Base-by-base conservation (phyloP, 768 basidiomycete species). In the Lactifluus subvellereus region DNA sequence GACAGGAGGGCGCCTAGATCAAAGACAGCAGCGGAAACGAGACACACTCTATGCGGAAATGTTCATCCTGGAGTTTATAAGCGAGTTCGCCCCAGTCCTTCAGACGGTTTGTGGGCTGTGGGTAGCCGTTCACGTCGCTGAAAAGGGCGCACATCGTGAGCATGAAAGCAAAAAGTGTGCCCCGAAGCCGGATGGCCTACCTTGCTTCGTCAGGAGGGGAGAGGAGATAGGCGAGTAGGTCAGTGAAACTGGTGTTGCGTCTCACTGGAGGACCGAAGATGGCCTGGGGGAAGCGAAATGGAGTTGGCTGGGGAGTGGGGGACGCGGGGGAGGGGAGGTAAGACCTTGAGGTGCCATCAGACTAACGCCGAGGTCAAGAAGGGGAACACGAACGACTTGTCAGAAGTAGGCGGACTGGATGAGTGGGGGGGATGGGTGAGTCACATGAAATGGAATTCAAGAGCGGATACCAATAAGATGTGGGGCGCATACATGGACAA, bases 1-100 rank as follows among this genome's bases (percentile, higher is more conserved):
- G 37, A 49, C 33, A 38, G n/a, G 49, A 30, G 16, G n/a, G 55
- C 30, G 56, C 33, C n/a, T 18, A 18, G n/a, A 18, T 30, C 60
- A 51, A 40, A 50, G 57, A 20, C 33, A 55, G 37, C 8, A n/a
- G 49, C 33, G 38, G 37, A 22, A 63, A 50, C 49, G 43, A 55
- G 66, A 89, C 92, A 74, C 77, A 96, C 94, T 94, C 92, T 73
- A 82, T 82, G 76, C 87, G 83, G 74, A 87, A 89, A 13, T 76
- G 75, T 68, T 92, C 88, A 65, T 85, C 82, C 71, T 86, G 83
- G 50, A 95, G 78, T 72, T 83, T 84, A 66, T 76, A 75, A 14
- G 91, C 92, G 49, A 86, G 74, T 59, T 89, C 86, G 35, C 89
- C 88, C 91, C 91, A 91, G 61, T 78, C 74, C 58, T 82, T 79